Base-by-base conservation (phyloP, 768 basidiomycete species). In the Phylloporus sp. region DNA sequence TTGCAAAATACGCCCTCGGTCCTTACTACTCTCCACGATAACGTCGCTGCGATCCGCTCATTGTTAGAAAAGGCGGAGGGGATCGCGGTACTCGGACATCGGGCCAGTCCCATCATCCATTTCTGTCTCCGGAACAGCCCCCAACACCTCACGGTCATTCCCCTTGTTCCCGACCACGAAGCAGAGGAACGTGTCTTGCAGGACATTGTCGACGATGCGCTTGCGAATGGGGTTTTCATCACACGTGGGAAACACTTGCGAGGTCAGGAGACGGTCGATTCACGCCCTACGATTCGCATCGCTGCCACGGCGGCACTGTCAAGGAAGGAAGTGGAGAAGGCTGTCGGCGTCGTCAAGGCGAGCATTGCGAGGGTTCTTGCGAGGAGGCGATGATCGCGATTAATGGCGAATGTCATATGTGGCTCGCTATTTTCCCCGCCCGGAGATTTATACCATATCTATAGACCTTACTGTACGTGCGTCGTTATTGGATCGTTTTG, bases 261-360 rank as follows among this genome's bases (percentile, higher is more conserved):
- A 40, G 82, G 84, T 6, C 93, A 96, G 68, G 95, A 99, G 73
- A 70, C 80, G 52, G 71, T 79, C 14, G 91, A 96, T 63, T 76
- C 81, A 14, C 74, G 83, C 37, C 92, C 96, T 29, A 90, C 86
- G 56, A 81, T 98, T 49, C 79, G 90, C 50, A 70, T 98, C n/a
- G 84, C 86, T 20, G 69, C 94, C 51, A 84, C 79, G 5, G 78
- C 82, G 13, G 91, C 81, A 13, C 64, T 97, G 54, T 82, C 83
- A 21, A 86, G 75, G 76, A 95, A 94, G 70, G 96, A 98, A 57
- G 80, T 83, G 44, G 93, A 96, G 74, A 94, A 91, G 72, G 88
- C 93, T 4, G 80, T 83, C 6, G 70, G 69, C 20, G 76, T 86
- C 17, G 66, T 99, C 47, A 90, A 85, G 70, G 72, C 74, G 24